These are phyloP conservation scores for Corylus avellana DNA, from an alignment of 306 rosid species.

Conservation along the genomic window DNA sequence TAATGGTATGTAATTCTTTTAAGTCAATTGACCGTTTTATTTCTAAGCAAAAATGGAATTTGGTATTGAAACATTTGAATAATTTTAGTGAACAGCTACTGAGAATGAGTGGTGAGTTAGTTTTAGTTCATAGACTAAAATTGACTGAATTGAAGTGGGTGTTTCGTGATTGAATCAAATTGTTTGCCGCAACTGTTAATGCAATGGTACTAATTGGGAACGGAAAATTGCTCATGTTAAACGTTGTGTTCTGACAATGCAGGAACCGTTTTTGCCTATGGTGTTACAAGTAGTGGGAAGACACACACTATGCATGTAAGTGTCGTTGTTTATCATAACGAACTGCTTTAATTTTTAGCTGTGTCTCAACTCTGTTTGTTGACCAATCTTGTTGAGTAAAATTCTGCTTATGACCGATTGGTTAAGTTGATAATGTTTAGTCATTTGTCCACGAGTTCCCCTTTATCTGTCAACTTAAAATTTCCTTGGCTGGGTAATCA, in stretches of 20 bases:
- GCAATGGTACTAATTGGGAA: conserved; percentile 23
- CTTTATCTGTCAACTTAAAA: not conserved
- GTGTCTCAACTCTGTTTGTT: conserved; percentile 10
- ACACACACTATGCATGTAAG: conserved; percentile 99
- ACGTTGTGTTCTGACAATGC: conserved; percentile 33
- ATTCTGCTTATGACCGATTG: not conserved
- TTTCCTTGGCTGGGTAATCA: not conserved
- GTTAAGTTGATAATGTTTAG: not conserved
- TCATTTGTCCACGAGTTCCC: not conserved
- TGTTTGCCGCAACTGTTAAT: not conserved
- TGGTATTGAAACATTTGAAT: conserved; percentile 9
- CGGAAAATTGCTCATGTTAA: conserved; percentile 27
- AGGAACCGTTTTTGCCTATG: conserved; percentile 99
- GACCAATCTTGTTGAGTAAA: conserved; percentile 1
- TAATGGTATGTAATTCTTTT: conserved; percentile 60
- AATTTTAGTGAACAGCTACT: conserved; percentile 10
- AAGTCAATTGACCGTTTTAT: not conserved
- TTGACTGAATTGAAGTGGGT: not conserved
- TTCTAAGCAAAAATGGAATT: conserved; percentile 12
- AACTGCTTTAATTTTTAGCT: conserved; percentile 3
- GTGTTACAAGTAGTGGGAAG: conserved; percentile 99
- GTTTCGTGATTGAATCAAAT: not conserved
- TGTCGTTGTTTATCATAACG: conserved; percentile 23
- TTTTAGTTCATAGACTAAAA: not conserved
- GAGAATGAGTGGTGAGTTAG: not conserved